Percentiles rank a stretch among this genome's conserved stretches.
Conservation (phyloP, 768 basidiomycete genomes). For the Asterophora parasitica region DNA sequence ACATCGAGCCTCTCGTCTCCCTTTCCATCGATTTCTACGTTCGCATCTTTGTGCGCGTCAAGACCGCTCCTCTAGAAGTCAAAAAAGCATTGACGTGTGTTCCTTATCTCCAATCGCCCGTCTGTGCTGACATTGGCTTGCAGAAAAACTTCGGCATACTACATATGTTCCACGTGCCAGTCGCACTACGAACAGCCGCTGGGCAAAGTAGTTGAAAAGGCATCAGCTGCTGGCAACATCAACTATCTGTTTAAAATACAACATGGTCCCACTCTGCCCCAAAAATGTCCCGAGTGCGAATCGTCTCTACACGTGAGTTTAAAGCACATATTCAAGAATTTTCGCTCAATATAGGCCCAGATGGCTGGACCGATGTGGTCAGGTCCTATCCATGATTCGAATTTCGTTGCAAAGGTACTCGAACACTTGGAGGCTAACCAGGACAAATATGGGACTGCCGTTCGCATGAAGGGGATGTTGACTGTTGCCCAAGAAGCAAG, state of each 20-base stretch:
- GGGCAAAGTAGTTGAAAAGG: conserved; percentile 64
- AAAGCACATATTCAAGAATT: neutral
- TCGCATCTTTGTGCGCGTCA: conserved; percentile 80
- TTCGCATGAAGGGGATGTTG: conserved; percentile 94
- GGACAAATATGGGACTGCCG: conserved; percentile 68
- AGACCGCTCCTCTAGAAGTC: conserved; percentile 71
- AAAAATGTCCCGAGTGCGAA: conserved; percentile 80
- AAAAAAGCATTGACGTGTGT: conserved; percentile 77
- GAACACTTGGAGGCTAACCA: conserved; percentile 61
- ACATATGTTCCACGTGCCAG: conserved; percentile 83
- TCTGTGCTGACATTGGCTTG: conserved; percentile 7
- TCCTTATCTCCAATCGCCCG: neutral
- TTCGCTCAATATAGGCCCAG: conserved; percentile 32
- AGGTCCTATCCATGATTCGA: conserved; percentile 73
- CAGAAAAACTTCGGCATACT: conserved; percentile 84
- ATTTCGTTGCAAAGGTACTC: conserved; percentile 73
- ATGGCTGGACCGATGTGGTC: conserved; percentile 97
- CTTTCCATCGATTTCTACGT: conserved; percentile 98
- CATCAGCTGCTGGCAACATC: conserved; percentile 47
- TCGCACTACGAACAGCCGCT: conserved; percentile 79
- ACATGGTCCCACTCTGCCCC: conserved; percentile 58
- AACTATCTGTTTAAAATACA: conserved; percentile 71
- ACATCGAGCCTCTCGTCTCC: conserved; percentile 83
- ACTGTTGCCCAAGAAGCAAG: conserved; percentile 79
- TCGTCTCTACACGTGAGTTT: conserved; percentile 64